Base-by-base conservation (phyloP, 805 yeast genomes). In the Kluyveromyces nonfermentans region DNA sequence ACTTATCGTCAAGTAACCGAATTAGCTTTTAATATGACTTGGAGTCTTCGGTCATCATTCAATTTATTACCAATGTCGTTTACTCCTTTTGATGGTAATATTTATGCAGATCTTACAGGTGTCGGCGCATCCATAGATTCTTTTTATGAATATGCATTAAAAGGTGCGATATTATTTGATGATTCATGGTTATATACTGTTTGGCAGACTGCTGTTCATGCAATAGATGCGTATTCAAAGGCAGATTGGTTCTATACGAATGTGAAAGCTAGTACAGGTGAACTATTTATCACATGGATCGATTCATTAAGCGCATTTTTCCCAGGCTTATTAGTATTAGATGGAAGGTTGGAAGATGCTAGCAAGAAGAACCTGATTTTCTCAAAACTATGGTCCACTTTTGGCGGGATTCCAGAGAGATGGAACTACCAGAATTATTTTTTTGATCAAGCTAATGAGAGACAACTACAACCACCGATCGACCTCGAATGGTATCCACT, bases 91-190 rank as follows among this genome's bases (percentile, higher is more conserved):
- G 62, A 69, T 0, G 77, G 78, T 31, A 55, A 59, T 33, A 79
- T 85, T 77, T 63, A 69, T 34, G 82, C 82, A 44, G 59, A 72
- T 0, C 63, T 78, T 34, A 77, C 93, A 0, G 96, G 96, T 0
- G 72, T 85, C 8, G 97, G 97, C 2, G 97, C 97, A 0, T 83
- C 95, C 2, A 75, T 86, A 14, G 97, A 89, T 62, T 86, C 96
- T 0, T 85, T 85, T 55, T 89, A 82, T 58, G 97, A 89, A 56
- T 85, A 88, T 62, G 84, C 95, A 0, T 70, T 86, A 35, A 89
- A 89, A 57, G 78, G 80, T 17, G 68, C 88, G 2, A 73, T 89
- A 9, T 56, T 89, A 12, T 86, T 88, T 47, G 77, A 84, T 55
- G 84, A 82, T 51, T 67, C 67, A 12, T 65, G 69, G 10, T 63